Base-by-base conservation (phyloP, 805 yeast genomes). In the Hanseniaspora thailandica region DNA sequence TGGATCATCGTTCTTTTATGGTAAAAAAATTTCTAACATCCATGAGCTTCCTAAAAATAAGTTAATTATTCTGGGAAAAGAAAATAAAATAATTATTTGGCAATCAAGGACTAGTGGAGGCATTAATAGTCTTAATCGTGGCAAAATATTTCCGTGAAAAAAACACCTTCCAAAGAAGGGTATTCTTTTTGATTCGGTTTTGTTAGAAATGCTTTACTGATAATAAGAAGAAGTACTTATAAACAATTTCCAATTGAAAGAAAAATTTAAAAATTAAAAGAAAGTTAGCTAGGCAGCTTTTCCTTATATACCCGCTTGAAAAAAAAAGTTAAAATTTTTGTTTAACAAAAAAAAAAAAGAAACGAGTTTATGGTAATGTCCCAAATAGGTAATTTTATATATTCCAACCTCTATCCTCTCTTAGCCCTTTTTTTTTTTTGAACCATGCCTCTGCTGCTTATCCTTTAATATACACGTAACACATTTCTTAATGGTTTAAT, bases 41-140 rank as follows among this genome's bases (percentile, higher is more conserved):
- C 47, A 49, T 36, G 53, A 49, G 53, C 53, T 49, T 49, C 53
- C 53, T 49, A 49, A 49, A 49, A 49, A 49, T 41, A 49, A 49
- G 53, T 49, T 49, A 34, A 7, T 49, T 41, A 23, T 9, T 49
- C 53, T 49, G 33, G 53, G 53, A 49, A 49, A 22, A 41, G 45
- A 30, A 49, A 49, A 49, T 49, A 49, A 48, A 40, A 23, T 25
- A 17, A 40, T 49, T 49, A 49, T 49, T 49, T 49, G 53, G 53
- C 53, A 49, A 49, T 49, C 53, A 49, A 49, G 53, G 19, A 41
- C 53, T 49, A 49, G 53, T 49, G 53, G 53, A 49, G 47, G 53
- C 26, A 38, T 41, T 33, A 49, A 40, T 49, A 49, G 53, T 40
- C 53, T 49, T 49, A 28, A 49, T 49, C 53, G 53, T 49, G 53